These are phyloP conservation scores for Carnegiea gigantea DNA, from an alignment of 179 eudicot genomes.

Conservation along the genomic window DNA sequence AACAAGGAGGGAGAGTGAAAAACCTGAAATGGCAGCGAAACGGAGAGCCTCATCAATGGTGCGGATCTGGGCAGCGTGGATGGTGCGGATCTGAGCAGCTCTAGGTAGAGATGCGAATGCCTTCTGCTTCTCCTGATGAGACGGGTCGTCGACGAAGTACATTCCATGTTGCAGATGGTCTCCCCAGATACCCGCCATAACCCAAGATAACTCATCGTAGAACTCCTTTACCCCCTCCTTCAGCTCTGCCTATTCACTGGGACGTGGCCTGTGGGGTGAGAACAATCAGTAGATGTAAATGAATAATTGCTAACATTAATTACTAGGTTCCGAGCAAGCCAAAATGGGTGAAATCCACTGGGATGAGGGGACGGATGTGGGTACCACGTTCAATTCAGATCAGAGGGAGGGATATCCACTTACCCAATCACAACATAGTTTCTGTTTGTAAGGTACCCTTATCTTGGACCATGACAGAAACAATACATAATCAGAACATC, in stretches of 20 bases:
- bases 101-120: conserved; percentile 41
- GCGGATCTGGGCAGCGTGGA: conserved; percentile 10
- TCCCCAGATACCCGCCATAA: conserved; percentile 83
- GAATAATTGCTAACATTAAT: too few relatives aligned
- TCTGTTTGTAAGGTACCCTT: too few relatives aligned
- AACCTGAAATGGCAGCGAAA: conserved; percentile 55
- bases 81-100: conserved; percentile 79
- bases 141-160: conserved; percentile 27
- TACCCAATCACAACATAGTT: too few relatives aligned
- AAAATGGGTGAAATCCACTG: too few relatives aligned
- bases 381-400: too few relatives aligned
- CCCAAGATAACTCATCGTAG: conserved; percentile 74
- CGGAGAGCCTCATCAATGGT: conserved; percentile 49
- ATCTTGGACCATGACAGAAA: too few relatives aligned
- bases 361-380: too few relatives aligned
- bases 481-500: too few relatives aligned
- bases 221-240: conserved; percentile 65
- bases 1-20: neutral
- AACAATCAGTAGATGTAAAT: too few relatives aligned
- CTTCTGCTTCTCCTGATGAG: conserved; percentile 21
- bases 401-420: too few relatives aligned
- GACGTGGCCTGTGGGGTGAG: too few relatives aligned
- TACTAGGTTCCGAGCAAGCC: too few relatives aligned
- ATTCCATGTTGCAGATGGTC: conserved; percentile 89
- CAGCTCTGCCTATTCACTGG: conserved; percentile 27